Conservation (phyloP, 345 rosid species). For the Firmiana major region DNA sequence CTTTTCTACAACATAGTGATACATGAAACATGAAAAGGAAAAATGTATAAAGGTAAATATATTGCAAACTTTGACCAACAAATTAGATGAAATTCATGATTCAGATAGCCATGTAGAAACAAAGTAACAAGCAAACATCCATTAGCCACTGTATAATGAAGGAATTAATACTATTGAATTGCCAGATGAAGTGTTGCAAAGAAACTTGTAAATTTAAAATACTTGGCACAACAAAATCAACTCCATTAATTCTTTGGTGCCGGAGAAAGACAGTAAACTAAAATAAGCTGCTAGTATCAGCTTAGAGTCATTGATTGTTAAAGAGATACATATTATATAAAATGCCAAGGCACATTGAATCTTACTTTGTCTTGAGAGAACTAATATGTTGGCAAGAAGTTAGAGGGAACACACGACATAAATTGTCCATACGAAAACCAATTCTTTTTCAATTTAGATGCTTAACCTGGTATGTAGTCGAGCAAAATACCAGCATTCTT, state of each 20-base stretch:
- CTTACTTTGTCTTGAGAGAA: neutral
- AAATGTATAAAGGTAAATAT: neutral
- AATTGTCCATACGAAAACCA: neutral
- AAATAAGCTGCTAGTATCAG: neutral
- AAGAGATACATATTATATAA: neutral
- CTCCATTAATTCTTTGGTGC: neutral
- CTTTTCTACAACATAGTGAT: no score
- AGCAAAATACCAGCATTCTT: neutral
- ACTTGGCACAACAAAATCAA: neutral
- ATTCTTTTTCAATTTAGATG: no score
- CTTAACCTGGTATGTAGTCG: neutral
- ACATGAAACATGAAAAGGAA: conserved; percentile 8
- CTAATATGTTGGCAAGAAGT: neutral
- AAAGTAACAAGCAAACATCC: neutral
- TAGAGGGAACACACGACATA: neutral
- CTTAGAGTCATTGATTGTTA: neutral
- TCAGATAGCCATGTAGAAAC: neutral
- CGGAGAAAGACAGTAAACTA: neutral
- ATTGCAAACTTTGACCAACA: neutral
- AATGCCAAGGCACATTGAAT: neutral
- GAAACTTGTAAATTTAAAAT: neutral
- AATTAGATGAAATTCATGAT: neutral
- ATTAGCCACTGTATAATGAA: neutral
- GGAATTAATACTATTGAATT: neutral
- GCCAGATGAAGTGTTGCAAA: neutral